Evolutionary conservation across 805 yeast genomes (phyloP).

Genomic region (Yamadazyma ubonensis): DNA sequence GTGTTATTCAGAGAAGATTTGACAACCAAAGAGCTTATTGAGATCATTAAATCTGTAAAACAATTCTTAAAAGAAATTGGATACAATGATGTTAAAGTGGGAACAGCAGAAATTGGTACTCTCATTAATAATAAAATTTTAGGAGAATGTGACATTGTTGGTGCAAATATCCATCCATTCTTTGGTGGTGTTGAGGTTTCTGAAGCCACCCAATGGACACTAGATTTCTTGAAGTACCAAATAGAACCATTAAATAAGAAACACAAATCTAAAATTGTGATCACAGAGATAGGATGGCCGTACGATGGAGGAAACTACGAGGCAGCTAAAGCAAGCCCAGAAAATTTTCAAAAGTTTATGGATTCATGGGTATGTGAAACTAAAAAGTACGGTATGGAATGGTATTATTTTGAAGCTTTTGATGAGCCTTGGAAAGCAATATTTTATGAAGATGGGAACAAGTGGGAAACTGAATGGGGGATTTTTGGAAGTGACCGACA

Average conservation of each 20-base stretch:
- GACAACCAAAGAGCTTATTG: constrained; percentile 33
- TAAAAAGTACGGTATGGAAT: constrained; percentile 32
- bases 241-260: constrained; percentile 36
- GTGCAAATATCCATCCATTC: constrained; percentile 68
- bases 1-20: constrained; percentile 55
- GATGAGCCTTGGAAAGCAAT: constrained; percentile 70
- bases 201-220: constrained; percentile 53
- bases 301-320: constrained; percentile 52
- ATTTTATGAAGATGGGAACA: constrained; percentile 46
- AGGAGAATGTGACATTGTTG: constrained; percentile 52
- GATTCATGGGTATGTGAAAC: constrained; percentile 52
- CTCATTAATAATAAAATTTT: constrained; percentile 40
- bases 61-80: constrained; percentile 31
- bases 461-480: constrained; percentile 77
- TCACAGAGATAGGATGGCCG: constrained; percentile 77
- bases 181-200: constrained; percentile 55
- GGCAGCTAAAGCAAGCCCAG: constrained; percentile 46
- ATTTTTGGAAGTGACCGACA: constrained; percentile 50
- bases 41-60: constrained; percentile 44
- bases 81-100: constrained; percentile 48
- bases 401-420: constrained; percentile 68
- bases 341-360: constrained; percentile 48
- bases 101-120: constrained; percentile 61
- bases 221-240: constrained; percentile 45
- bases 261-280: constrained; percentile 33